Evolutionary conservation across 768 basidiomycete species (phyloP).

Genomic region (Fistulinella prunicolor): DNA sequence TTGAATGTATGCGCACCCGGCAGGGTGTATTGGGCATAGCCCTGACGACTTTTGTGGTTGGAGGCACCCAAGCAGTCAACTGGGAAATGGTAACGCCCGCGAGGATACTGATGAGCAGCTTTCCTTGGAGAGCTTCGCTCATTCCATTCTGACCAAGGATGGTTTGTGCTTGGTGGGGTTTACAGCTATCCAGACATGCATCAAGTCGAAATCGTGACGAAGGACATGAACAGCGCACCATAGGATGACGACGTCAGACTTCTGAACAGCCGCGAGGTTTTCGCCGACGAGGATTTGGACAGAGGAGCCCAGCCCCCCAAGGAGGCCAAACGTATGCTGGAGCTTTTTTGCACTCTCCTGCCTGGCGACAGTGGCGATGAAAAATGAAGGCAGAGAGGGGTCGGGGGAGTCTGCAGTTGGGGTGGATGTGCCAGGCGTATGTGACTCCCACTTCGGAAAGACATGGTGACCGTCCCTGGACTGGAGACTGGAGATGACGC

Average conservation of each 20-base stretch:
- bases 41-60: constrained; percentile 82
- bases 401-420: constrained; percentile 56
- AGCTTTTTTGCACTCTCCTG: constrained; percentile 72
- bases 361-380: constrained; percentile 85
- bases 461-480: constrained; percentile 34
- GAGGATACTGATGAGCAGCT: constrained; percentile 93
- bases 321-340: constrained; percentile 51
- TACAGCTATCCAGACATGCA: constrained; percentile 59
- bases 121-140: constrained; percentile 78
- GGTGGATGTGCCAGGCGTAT: constrained; percentile 71
- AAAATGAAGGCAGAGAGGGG: constrained; percentile 70
- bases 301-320: constrained; percentile 57
- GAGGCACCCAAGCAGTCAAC: constrained; percentile 67
- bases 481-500: constrained; percentile 82
- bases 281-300: constrained; percentile 68
- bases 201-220: background rate
- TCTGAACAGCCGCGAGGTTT: constrained; percentile 69
- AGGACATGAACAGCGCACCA: constrained; percentile 52
- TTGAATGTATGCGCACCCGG: constrained; percentile 57
- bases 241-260: constrained; percentile 83
- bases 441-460: constrained; percentile 59
- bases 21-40: constrained; percentile 99
- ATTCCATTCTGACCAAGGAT: constrained; percentile 78
- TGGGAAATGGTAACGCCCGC: constrained; percentile 94
- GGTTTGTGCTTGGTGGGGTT: constrained; percentile 79